phyloP scores from a whole-genome alignment of 2,329 filamentous ascomycete genomes.

The Pseudocercospora macadamiae region DNA sequence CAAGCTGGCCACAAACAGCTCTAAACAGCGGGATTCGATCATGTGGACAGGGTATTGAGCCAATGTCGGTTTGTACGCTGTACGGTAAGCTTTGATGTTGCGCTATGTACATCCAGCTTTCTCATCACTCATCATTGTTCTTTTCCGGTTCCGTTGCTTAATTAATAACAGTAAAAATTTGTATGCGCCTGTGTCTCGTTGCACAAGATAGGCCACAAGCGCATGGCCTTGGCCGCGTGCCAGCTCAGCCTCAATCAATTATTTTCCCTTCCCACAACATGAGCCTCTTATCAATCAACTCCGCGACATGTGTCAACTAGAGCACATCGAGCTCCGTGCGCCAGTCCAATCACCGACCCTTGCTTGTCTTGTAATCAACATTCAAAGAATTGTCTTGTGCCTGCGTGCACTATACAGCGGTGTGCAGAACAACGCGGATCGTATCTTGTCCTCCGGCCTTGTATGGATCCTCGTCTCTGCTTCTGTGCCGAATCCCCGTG shows the following conservation, averaged over 20 bases:
- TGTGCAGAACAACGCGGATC: background rate
- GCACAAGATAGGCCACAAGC: slow-evolving; percentile 7
- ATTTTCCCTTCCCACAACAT: background rate
- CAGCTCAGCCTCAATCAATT: background rate
- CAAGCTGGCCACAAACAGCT: no score
- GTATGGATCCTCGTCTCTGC: background rate
- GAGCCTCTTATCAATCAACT: background rate
- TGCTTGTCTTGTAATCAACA: background rate
- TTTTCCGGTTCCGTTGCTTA: background rate
- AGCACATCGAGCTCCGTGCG: background rate
- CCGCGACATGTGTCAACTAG: background rate
- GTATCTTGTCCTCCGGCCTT: background rate
- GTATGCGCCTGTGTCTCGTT: background rate
- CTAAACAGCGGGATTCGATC: background rate
- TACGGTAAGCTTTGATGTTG: background rate
- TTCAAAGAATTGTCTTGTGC: background rate
- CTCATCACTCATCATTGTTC: background rate
- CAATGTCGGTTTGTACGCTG: background rate
- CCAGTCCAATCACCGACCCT: background rate
- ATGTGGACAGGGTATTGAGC: background rate
- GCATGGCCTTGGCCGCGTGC: background rate
- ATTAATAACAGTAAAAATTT: no score
- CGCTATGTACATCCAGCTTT: background rate
- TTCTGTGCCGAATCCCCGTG: background rate
- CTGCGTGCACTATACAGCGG: background rate